Percentiles rank a stretch among this genome's conserved stretches.
These are phyloP conservation scores for Cytospora piceicola DNA, from an alignment of 2,329 filamentous ascomycete genomes.

Conservation along the genomic window DNA sequence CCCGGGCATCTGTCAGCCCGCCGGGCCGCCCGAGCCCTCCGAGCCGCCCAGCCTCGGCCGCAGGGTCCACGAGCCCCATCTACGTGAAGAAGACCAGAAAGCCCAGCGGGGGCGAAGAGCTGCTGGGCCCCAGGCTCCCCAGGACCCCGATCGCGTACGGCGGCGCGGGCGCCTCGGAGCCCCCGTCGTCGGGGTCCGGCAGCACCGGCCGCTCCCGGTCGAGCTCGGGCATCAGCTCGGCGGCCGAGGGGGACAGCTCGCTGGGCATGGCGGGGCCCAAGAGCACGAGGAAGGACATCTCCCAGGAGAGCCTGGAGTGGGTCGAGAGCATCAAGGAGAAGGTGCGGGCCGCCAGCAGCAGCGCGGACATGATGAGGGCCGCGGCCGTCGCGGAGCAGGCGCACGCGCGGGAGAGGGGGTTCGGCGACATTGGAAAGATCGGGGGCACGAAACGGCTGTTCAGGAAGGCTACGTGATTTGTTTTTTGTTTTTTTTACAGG, in stretches of 20 bases:
- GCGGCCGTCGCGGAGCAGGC: constrained; percentile 38
- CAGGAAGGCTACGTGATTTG: constrained; percentile 47
- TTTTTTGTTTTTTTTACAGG: too few relatives aligned
- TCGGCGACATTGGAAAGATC: constrained; percentile 73
- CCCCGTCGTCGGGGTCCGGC: constrained; percentile 50
- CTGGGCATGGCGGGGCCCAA: constrained; percentile 74
- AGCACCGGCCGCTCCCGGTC: constrained; percentile 48
- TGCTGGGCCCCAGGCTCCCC: constrained; percentile 36
- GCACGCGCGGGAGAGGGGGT: constrained; percentile 43
- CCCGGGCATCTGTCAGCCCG: constrained; percentile 36
- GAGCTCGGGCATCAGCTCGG: constrained; percentile 60
- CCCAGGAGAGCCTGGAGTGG: constrained; percentile 76
- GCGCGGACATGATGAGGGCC: constrained; percentile 39
- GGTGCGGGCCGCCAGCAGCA: constrained; percentile 71
- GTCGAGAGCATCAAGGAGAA: constrained; percentile 83
- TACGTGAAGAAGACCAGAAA: constrained; percentile 58
- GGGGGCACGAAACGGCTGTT: constrained; percentile 76
- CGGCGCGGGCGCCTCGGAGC: constrained; percentile 42
- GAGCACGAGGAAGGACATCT: constrained; percentile 66
- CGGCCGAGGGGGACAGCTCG: constrained; percentile 62
- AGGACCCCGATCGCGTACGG: constrained; percentile 48
- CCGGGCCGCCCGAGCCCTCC: constrained; percentile 43
- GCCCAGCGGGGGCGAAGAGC: constrained; percentile 44
- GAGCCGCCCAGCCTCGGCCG: constrained; percentile 42
- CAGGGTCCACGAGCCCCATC: constrained; percentile 53